Evolutionary conservation across 768 basidiomycete genomes (phyloP), one percentile per base, ranked within the genome.

Genomic region (Lactarius indigo): DNA sequence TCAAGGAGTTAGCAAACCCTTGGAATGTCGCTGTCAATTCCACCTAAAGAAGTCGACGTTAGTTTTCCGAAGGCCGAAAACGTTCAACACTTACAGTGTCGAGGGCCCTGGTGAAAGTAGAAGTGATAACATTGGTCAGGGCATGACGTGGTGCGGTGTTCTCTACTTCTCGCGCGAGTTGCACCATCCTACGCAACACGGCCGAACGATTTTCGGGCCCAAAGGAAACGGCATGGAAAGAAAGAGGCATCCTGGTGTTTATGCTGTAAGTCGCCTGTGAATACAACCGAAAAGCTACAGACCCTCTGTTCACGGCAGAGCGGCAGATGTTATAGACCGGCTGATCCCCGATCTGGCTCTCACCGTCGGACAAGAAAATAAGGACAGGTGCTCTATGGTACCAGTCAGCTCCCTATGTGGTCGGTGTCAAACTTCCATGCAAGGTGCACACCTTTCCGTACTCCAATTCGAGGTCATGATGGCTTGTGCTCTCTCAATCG

Each of bases 161-260:
- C 68, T 85, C 81, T 3, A 80, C 76, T 60, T 84, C 80, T 10
- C 68, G 72, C 0, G 86, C 85, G 28, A 86, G 78, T 12, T 81
- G 73, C 2, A 80, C 78, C 86, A 87, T 87, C 18, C 80, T 75
- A 35, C 78, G 77, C 26, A 87, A 73, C 18, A 61, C 47, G 8
- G 33, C 41, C 47, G 70, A 72, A 69, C 72, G 12, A 57, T 72
- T 55, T 18, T 75, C 70, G 0, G 76, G 75, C 9, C 85, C 85
- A 42, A 87, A 87, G 0, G 84, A 79, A 18, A 87, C 82, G 0
- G 85, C 73, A 50, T 87, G 86, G 71, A 87, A 83, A 0, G 85
- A 84, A 1, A 85, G 74, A 0, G 84, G 74, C 76, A 83, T 83
- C 17, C 86, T 87, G 55, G 5, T 20, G 6, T 56, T 17, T 13